A percentile compares a stretch with the other conserved stretches of the same genome.
Conservation (phyloP, 169 alveolate species). For the Besnoitia besnoiti region DNA sequence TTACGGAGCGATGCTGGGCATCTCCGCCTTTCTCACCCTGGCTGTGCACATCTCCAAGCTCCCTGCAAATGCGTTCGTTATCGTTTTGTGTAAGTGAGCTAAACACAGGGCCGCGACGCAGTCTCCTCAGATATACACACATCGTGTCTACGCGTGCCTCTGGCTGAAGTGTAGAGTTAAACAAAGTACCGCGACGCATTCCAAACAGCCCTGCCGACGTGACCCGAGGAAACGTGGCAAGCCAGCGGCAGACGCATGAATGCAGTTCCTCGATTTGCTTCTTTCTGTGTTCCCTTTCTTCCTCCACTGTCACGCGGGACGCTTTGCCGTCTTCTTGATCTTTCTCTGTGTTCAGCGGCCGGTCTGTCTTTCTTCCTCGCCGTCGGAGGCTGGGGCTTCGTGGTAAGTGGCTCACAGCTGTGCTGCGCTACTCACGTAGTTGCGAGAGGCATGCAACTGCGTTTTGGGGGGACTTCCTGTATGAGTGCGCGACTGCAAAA, state of each 20-base stretch:
- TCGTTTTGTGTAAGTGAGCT: neutral
- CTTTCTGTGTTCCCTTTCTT: neutral
- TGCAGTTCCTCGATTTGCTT: neutral
- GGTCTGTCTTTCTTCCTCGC: neutral
- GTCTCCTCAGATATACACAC: too few relatives aligned
- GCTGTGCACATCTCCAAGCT: neutral
- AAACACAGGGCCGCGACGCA: too few relatives aligned
- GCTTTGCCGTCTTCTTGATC: neutral
- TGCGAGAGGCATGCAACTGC: too few relatives aligned
- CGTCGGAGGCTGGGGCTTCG: conserved; percentile 23
- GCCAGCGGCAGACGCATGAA: too few relatives aligned
- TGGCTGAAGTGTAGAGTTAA: too few relatives aligned
- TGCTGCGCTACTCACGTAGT: too few relatives aligned
- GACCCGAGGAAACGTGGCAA: too few relatives aligned
- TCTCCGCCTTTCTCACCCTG: neutral
- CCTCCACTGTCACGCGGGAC: neutral
- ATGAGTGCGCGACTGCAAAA: too few relatives aligned
- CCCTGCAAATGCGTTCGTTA: neutral
- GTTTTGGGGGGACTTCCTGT: too few relatives aligned
- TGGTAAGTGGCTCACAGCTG: neutral
- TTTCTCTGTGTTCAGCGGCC: neutral
- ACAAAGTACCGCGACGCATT: too few relatives aligned
- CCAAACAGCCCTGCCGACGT: too few relatives aligned
- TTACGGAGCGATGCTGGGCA: neutral
- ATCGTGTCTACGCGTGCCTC: too few relatives aligned